Base-by-base conservation (phyloP, 192 early-diverging fungal species). In the Coemansia sp. region DNA sequence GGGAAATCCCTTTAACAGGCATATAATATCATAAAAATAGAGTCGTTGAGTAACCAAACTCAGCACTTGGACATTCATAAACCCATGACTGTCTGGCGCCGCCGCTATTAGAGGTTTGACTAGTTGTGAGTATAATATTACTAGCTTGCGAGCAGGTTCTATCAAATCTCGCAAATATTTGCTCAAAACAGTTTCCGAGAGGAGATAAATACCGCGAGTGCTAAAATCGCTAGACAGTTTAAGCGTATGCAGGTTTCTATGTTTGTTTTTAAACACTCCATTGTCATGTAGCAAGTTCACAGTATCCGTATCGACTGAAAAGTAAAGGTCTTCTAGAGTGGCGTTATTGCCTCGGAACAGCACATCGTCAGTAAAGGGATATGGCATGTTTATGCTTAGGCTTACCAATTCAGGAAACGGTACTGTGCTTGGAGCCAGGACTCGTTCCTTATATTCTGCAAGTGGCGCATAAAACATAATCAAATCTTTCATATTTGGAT, bases 351-450 rank as follows among this genome's bases (percentile, higher is more conserved):
- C 64, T 17, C 64, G 64, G 19, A 65, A 53, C 29, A 65, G 15
- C 4, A 51, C 50, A 36, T 65, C 48, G 44, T 65, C 46, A 36
- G 42, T 19, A 23, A 65, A 65, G 9, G 64, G 64, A n/a, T 65
- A 65, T 39, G 19, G 46, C 19, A 37, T 34, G 6, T 36, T 17
- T 5, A 46, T n/a, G 8, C 19, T 10, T 19, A 65, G 64, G 14
- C 29, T 15, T 10, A 8, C 17, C 31, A 65, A 48, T 19, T 5
- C 19, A 23, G 64, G 64, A 65, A 65, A 65, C 2, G 50, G 64
- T 5, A 51, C 64, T 37, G 21, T 29, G 31, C 25, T 17, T 46
- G 63, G 39, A 19, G 31, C 46, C 44, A 21, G 1, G n/a, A 31
- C 9, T 15, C 2, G 17, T 19, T 48, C 45, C 15, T 48, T 19